phyloP scores from a whole-genome alignment of 805 yeast genomes.

The Ogataea methanolica region DNA sequence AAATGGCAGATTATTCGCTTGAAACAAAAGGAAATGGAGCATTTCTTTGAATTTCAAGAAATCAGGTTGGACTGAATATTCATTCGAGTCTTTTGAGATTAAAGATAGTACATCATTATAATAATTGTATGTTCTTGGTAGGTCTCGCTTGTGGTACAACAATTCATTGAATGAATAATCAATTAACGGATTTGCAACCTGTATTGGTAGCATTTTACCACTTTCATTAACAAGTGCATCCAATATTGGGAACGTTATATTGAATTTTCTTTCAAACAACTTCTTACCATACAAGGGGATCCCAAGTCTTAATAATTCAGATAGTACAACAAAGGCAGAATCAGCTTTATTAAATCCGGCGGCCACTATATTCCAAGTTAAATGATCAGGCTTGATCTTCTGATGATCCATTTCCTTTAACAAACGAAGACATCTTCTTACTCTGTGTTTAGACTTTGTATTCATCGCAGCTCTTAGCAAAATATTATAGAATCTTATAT shows the following conservation, averaged over 20 bases:
- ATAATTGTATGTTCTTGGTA: not conserved
- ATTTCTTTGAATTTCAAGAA: conserved; percentile 5
- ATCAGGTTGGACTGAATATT: not conserved
- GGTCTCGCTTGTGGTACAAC: not conserved
- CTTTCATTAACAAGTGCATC: not conserved
- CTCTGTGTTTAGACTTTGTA: conserved; percentile 4
- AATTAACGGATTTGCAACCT: not conserved
- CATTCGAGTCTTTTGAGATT: not conserved
- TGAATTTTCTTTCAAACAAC: not conserved
- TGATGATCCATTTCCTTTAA: conserved; percentile 4
- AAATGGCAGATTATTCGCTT: conserved; percentile 15
- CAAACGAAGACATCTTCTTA: conserved; percentile 5
- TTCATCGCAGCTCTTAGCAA: conserved; percentile 6
- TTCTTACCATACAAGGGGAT: conserved; percentile 8
- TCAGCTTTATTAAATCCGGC: conserved; percentile 3
- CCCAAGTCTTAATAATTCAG: conserved; percentile 1
- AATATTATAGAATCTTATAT: conserved; percentile 10
- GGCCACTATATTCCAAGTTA: conserved; percentile 15
- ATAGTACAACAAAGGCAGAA: conserved; percentile 2
- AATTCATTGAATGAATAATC: not conserved
- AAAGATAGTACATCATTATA: not conserved
- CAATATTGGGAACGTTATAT: conserved; percentile 8
- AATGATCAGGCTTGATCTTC: conserved; percentile 6
- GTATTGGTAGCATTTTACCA: not conserved
- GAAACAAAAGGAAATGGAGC: conserved; percentile 7